Percentiles rank a stretch among this genome's conserved stretches.
Conservation (phyloP, 805 yeast species). For the Ogataea sp. region DNA sequence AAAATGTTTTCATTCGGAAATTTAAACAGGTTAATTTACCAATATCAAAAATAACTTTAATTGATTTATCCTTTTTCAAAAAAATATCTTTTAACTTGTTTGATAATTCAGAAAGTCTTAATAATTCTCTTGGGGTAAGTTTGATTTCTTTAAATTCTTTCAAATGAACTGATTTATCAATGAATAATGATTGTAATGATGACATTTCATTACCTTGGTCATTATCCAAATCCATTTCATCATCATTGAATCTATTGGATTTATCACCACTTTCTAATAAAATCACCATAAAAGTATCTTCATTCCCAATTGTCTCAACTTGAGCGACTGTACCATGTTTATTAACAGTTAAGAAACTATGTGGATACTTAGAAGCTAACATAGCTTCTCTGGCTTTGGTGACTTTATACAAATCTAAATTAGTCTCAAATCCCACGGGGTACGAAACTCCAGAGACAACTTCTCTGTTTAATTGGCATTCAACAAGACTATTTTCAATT, state of each 20-base stretch:
- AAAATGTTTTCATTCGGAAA: conserved; percentile 2
- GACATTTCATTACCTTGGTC: too few relatives aligned
- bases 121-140: too few relatives aligned
- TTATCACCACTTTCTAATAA: conserved; percentile 5
- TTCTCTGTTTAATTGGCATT: conserved; percentile 44
- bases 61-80: conserved; percentile 5
- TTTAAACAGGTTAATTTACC: conserved; percentile 8
- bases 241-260: too few relatives aligned
- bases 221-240: too few relatives aligned
- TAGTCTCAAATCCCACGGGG: conserved; percentile 36
- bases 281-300: conserved; percentile 38
- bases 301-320: conserved; percentile 41
- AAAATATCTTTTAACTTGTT: not conserved
- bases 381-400: conserved; percentile 37
- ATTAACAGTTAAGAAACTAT: conserved; percentile 39
- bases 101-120: conserved; percentile 1
- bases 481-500: conserved; percentile 34
- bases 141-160: too few relatives aligned
- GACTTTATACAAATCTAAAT: conserved; percentile 16
- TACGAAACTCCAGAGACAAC: conserved; percentile 41
- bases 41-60: conserved; percentile 21
- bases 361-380: conserved; percentile 33
- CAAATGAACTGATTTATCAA: too few relatives aligned
- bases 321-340: conserved; percentile 41
- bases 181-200: too few relatives aligned